These are phyloP conservation scores for Acidiella bohemica DNA, from an alignment of 495 filamentous ascomycete genomes.

Conservation along the genomic window DNA sequence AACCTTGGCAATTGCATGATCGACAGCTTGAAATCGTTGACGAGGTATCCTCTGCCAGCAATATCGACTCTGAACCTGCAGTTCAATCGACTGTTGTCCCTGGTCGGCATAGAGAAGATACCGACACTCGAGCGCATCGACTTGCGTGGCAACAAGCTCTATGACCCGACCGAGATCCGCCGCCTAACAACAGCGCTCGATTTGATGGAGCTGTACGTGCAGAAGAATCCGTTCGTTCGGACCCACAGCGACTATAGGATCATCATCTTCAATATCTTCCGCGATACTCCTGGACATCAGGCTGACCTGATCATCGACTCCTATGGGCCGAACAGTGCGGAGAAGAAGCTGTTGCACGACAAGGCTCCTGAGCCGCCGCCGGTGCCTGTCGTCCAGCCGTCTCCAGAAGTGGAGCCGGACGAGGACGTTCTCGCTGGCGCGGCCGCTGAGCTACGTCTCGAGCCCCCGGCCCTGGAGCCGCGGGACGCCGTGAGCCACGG, in stretches of 20 bases:
- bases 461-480: background rate
- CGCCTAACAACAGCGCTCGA: conserved; percentile 82
- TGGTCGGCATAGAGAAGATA: conserved; percentile 82
- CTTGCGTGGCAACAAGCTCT: conserved; percentile 78
- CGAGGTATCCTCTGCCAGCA: conserved; percentile 74
- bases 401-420: conserved; percentile 32
- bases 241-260: conserved; percentile 75
- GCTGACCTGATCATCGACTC: conserved; percentile 86
- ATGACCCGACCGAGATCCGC: conserved; percentile 81
- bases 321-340: conserved; percentile 62
- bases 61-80: conserved; percentile 88
- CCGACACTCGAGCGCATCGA: conserved; percentile 81
- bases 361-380: conserved; percentile 57
- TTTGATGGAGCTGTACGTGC: conserved; percentile 80
- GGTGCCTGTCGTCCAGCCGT: conserved; percentile 61
- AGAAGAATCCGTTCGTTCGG: conserved; percentile 78
- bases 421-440: background rate
- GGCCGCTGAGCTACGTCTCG: background rate
- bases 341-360: conserved; percentile 75
- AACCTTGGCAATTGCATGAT: conserved; percentile 98
- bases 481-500: background rate
- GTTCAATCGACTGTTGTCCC: conserved; percentile 71
- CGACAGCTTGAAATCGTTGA: conserved; percentile 77
- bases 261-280: conserved; percentile 92
- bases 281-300: conserved; percentile 75